phyloP scores from a whole-genome alignment of 768 basidiomycete species.

The Crassisporium funariophilum region DNA sequence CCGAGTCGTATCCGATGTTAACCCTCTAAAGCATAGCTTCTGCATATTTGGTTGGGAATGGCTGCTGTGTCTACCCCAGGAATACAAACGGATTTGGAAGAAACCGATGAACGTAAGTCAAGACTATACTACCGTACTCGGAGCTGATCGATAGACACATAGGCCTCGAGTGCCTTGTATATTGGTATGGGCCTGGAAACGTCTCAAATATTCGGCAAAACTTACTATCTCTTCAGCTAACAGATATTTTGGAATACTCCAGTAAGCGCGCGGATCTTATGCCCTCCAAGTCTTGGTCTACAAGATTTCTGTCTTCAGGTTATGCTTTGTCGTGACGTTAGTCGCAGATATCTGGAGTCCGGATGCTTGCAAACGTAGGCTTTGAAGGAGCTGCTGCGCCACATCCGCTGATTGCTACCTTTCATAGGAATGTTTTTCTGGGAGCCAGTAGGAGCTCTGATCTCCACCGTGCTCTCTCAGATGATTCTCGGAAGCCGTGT shows the following conservation, averaged over 20 bases:
- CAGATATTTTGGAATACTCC: constrained; percentile 27
- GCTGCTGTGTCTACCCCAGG: constrained; percentile 25
- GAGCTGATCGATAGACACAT: not conserved
- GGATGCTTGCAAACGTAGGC: constrained; percentile 19
- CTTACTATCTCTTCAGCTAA: constrained; percentile 11
- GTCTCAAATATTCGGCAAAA: no score
- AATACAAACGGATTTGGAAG: constrained; percentile 27
- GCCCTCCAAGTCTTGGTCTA: not conserved
- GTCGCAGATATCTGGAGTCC: constrained; percentile 15
- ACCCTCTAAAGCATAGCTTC: constrained; percentile 19
- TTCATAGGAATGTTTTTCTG: constrained; percentile 22
- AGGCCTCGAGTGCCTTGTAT: constrained; percentile 14
- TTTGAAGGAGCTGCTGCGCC: not conserved
- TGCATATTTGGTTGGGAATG: constrained; percentile 32
- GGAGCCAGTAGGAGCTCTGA: constrained; percentile 26
- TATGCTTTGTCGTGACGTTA: constrained; percentile 18
- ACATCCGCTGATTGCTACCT: not conserved
- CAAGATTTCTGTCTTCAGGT: constrained; percentile 1
- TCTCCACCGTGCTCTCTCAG: constrained; percentile 27
- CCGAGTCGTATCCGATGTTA: constrained; percentile 8
- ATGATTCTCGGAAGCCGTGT: constrained; percentile 26
- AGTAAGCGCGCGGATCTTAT: constrained; percentile 11
- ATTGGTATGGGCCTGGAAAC: constrained; percentile 9
- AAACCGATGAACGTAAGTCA: constrained; percentile 21
- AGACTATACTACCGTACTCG: not conserved